Base-by-base conservation (phyloP, 345 rosid species). In the Cardiospermum halicacabum region DNA sequence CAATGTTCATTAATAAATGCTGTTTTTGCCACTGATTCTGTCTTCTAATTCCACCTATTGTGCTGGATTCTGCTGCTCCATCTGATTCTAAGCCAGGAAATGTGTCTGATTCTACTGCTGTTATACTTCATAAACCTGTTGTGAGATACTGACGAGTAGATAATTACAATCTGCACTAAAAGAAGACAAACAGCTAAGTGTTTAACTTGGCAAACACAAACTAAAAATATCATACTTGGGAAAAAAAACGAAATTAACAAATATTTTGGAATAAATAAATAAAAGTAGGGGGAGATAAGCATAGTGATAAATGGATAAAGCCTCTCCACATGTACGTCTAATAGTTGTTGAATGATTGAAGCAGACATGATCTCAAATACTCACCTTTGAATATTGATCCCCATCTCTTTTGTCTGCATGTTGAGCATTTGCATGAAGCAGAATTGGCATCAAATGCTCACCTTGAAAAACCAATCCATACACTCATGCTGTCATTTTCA, bases 321-420 rank as follows among this genome's bases (percentile, higher is more conserved):
- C 39, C 43, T 43, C 49, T 43, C 49, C 49, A n/a, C 49, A n/a
- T 24, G 12, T 11, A 3, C 12, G 13, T 11, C 15, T 11, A 34
- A 9, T 9, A 9, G 12, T 9, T 9, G 43, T 39, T 39, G 43
- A 11, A 47, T 47, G 51, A 18, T 47, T 47, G 51, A 47, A 47
- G 51, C 51, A 18, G 51, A 47, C 51, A 18, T 18, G 51, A 3
- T 18, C 51, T 47, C 24, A 18, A 69, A 58, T 69, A 8, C 45
- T 39, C 34, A 47, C 71, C 68, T 55, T 47, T 47, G 9, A 47
- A 18, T n/a, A 16, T 47, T 18, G 24, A 47, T 47, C 24, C 51
- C 51, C 51, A 18, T 47, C 47, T 39, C 36, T 56, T 67, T 60
- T 60, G 62, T 64, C 49, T 42, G 28, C n/a, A 60, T 12, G 21